phyloP scores from a whole-genome alignment of 495 filamentous ascomycete genomes.

The Penicillium riverlandense region DNA sequence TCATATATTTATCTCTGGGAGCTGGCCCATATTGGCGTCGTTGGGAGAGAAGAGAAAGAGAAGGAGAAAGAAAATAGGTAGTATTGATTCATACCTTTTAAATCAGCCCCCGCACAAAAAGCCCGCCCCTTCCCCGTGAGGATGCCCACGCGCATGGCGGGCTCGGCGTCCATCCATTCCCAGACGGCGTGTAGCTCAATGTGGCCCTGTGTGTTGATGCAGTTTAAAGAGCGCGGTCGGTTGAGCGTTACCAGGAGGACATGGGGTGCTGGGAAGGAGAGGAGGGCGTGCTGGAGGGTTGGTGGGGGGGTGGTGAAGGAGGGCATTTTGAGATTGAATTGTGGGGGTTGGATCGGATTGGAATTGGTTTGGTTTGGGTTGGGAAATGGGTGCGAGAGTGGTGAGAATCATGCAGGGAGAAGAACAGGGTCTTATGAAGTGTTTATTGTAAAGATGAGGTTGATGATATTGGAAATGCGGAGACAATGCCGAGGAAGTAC shows the following conservation, averaged over 20 bases:
- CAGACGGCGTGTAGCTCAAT: slow-evolving; percentile 45
- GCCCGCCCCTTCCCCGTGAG: slow-evolving; percentile 49
- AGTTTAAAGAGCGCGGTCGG: slow-evolving; percentile 40
- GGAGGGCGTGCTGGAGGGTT: slow-evolving; percentile 24
- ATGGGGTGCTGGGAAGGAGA: slow-evolving; percentile 41
- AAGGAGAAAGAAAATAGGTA: background rate
- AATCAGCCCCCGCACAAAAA: slow-evolving; percentile 54
- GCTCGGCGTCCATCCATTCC: slow-evolving; percentile 51
- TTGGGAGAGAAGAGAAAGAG: too few relatives aligned
- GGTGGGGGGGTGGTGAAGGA: slow-evolving; percentile 31
- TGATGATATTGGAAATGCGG: slow-evolving; percentile 11
- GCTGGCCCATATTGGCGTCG: too few relatives aligned
- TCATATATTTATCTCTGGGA: background rate
- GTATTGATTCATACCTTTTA: slow-evolving; percentile 33
- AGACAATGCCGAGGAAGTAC: slow-evolving; percentile 12
- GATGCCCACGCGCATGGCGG: slow-evolving; percentile 45
- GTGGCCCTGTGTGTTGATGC: slow-evolving; percentile 45
- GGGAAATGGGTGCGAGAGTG: too few relatives aligned
- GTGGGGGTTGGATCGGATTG: slow-evolving; percentile 6
- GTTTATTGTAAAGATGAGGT: background rate
- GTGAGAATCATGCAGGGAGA: background rate
- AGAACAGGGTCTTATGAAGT: background rate
- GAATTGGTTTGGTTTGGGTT: too few relatives aligned
- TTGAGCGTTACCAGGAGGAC: slow-evolving; percentile 43
- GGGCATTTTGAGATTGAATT: slow-evolving; percentile 8